These are phyloP conservation scores for Apiospora phragmitis DNA, from an alignment of 2,329 filamentous ascomycete genomes.

Conservation along the genomic window DNA sequence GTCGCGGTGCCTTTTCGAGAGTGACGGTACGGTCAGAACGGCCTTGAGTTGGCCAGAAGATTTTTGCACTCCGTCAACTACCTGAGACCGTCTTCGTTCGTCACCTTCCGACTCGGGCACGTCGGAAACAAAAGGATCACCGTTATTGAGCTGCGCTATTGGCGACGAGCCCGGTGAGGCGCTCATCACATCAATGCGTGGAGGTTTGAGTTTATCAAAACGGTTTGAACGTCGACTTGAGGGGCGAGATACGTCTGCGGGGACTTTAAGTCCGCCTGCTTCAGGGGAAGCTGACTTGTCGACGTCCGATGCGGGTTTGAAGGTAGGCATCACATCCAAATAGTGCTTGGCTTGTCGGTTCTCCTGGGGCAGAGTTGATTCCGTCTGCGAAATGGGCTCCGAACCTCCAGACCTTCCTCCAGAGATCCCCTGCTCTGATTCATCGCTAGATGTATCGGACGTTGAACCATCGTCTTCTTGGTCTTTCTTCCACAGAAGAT, in stretches of 20 bases:
- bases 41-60: slow-evolving; percentile 39
- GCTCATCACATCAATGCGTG: slow-evolving; percentile 47
- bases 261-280: slow-evolving; percentile 17
- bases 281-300: slow-evolving; percentile 23
- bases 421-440: slow-evolving; percentile 47
- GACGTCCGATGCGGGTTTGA: slow-evolving; percentile 39
- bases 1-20: slow-evolving; percentile 13
- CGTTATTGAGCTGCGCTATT: slow-evolving; percentile 21
- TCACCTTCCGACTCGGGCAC: slow-evolving; percentile 40
- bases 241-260: slow-evolving; percentile 23
- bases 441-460: slow-evolving; percentile 46
- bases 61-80: slow-evolving; percentile 27
- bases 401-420: slow-evolving; percentile 41
- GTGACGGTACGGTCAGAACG: slow-evolving; percentile 28
- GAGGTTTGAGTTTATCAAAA: slow-evolving; percentile 50
- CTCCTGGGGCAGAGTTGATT: slow-evolving; percentile 32
- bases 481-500: slow-evolving; percentile 59
- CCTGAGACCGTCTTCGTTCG: slow-evolving; percentile 24
- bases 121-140: slow-evolving; percentile 33
- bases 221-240: slow-evolving; percentile 44
- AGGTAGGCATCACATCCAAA: slow-evolving; percentile 53
- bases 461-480: slow-evolving; percentile 29
- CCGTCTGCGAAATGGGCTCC: slow-evolving; percentile 35
- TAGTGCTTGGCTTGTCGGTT: slow-evolving; percentile 43
- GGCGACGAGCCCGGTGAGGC: slow-evolving; percentile 41